Base-by-base conservation (phyloP, 1,284 basidiomycete species). In the Vanrija humicola region DNA sequence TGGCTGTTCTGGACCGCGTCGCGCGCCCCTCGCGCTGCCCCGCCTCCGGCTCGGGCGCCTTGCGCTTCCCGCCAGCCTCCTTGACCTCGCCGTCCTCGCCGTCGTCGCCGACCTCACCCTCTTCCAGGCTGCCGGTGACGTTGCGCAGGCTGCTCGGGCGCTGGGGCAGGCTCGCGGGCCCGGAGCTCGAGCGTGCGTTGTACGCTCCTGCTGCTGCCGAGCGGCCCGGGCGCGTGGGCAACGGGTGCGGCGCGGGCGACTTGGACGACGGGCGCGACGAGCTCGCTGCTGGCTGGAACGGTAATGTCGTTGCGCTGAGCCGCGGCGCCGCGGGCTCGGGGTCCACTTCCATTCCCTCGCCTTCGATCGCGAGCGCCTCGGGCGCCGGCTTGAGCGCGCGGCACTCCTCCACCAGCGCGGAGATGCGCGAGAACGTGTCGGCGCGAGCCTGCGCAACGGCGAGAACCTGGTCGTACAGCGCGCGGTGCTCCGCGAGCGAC, bases 351-450 rank as follows among this genome's bases (percentile, higher is more conserved):
- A 43, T 19, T 5, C 21, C 21, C 12, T 49, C 48, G 18, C 29
- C 55, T 9, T 61, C 55, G 14, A 34, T 51, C 25, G 46, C 34
- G 28, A 29, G 28, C 38, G 14, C 58, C 16, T 52, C 46, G 12
- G 61, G 63, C 3, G 68, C 68, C 12, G 73, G 55, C 48, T 68
- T 69, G 43, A 68, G 57, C 2, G 48, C 47, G 38, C 66, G 64
- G 50, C 65, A 69, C 38, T 73, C 68, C 7, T 71, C 66, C 5
- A 73, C 65, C 18, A 72, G 56, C 4, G 54, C 52, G 3, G 56
- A 51, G 45, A 75, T 70, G 14, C 63, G 60, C 3, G 56, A 39
- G 52, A 73, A 73, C 0, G 56, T 62, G 21, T 71, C 68, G 6
- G 64, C 52, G 9, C 73, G 63, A 3, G 58, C 19, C 55, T 70